Evolutionary conservation across 2,329 filamentous ascomycete genomes (phyloP), one percentile per base, ranked within the genome.

Genomic region (Alternaria viburni): DNA sequence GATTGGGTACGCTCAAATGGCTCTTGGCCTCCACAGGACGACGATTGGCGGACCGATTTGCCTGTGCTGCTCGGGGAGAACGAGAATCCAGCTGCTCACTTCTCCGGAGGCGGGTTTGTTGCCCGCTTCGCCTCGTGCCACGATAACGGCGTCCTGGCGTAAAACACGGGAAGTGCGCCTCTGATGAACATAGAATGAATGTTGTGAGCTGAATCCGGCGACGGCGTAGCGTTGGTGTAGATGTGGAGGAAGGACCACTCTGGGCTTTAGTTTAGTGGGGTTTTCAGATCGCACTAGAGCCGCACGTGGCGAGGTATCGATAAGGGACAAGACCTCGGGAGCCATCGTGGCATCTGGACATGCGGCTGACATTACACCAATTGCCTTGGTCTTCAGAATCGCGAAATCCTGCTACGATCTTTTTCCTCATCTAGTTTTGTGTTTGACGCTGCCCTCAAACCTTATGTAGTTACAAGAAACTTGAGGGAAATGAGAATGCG

Each of bases 1-100:
- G 26, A 54, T 52, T 26, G 49, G 61, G 25, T 66, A 61, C 62
- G 63, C 60, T 58, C 52, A 57, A 50, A 55, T 54, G 52, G 59
- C 45, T 44, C 69, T 73, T 72, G 69, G 69, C 69, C 52, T 55
- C 60, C 59, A 49, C 61, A 63, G 57, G 61, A 52, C 56, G 44
- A 54, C 50, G 21, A 61, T 21, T 54, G 32, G 51, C 71, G 70
- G 69, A 63, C 69, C 67, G 69, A 70, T 63, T 72, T 54, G 65
- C 67, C 67, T 67, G 66, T 52, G 23, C 32, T 56, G 43, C 21
- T 32, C 58, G 59, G 59, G 46, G 54, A 57, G 55, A 57, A 28
- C 59, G 49, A 54, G 50, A 23, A 3, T 25, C 30, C 17, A 30
- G 26, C 17, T 36, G 47, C 26, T 17, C 25, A 28, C 7, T n/a